A percentile compares a stretch with the other conserved stretches of the same genome.
These are phyloP conservation scores for Telopea speciosissima DNA, from an alignment of 177 flowering plant species.

Conservation along the genomic window DNA sequence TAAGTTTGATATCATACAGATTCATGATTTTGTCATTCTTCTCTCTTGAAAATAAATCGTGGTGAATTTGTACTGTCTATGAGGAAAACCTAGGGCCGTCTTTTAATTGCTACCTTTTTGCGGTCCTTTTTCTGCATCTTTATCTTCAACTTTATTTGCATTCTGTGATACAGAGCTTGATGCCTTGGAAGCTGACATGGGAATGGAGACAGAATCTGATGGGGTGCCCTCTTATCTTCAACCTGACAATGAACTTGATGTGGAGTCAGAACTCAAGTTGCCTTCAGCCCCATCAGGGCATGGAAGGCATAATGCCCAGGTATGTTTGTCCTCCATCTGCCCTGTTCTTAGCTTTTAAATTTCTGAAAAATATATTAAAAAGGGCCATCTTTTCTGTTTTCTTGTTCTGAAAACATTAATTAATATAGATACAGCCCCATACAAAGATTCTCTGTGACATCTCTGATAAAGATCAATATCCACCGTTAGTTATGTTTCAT, in stretches of 20 bases:
- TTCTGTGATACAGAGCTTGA: constrained; percentile 64
- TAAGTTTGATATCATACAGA: constrained; percentile 24
- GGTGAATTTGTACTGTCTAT: not conserved
- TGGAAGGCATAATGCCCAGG: constrained; percentile 62
- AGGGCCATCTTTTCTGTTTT: too few species aligned
- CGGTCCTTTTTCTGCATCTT: not conserved
- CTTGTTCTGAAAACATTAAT: too few species aligned
- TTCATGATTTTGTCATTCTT: not conserved
- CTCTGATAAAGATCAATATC: too few species aligned
- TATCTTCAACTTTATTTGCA: not conserved
- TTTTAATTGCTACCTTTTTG: not conserved
- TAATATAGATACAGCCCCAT: too few species aligned
- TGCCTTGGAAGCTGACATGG: constrained; percentile 97
- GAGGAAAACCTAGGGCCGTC: not conserved
- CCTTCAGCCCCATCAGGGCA: constrained; percentile 88
- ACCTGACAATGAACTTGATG: constrained; percentile 69
- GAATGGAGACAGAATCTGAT: constrained; percentile 66
- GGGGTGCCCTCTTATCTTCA: constrained; percentile 89
- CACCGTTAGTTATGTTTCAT: too few species aligned
- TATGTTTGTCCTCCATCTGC: constrained; percentile 14
- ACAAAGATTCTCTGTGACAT: too few species aligned
- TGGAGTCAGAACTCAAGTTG: constrained; percentile 71
- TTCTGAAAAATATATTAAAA: too few species aligned
- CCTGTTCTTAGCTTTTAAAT: too few species aligned
- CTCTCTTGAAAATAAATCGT: not conserved